Base-by-base conservation (phyloP, 164 flowering plant genomes). In the Chloranthus sessilifolius region DNA sequence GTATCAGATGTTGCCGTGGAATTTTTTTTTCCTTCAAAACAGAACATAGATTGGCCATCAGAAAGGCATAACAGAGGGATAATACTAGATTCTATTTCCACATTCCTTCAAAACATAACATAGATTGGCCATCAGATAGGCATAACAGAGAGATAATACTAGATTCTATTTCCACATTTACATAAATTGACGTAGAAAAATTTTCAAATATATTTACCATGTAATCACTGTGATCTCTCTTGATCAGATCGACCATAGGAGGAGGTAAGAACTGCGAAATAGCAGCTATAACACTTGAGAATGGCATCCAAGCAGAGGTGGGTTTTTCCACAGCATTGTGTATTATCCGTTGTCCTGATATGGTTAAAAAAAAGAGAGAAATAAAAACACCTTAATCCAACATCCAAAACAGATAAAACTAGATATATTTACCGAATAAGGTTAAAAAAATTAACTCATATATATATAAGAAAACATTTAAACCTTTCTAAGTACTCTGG, bases 1-100 rank as follows among this genome's bases (percentile, higher is more conserved):
- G 68, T 37, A 89, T 68, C 58, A 89, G 53, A 50, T 74, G 72
- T 14, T 51, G 66, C 56, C 95, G 50, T 3, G 81, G 31, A 2
- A 88, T 70, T 53, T 62, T 85, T 56, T 55, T 70, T 17, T 59
- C 81, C 91, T 83, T 75, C 2, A 55, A 12, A 5, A 29, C n/a
- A n/a, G n/a, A n/a, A n/a, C n/a, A n/a, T n/a, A n/a, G n/a, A n/a
- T n/a, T n/a, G n/a, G n/a, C n/a, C n/a, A n/a, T n/a, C n/a, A n/a
- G n/a, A n/a, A n/a, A n/a, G n/a, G n/a, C n/a, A n/a, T n/a, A n/a
- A n/a, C n/a, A n/a, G n/a, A n/a, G n/a, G n/a, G n/a, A n/a, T n/a
- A n/a, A n/a, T n/a, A n/a, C n/a, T n/a, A n/a, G n/a, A n/a, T n/a
- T n/a, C n/a, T n/a, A n/a, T n/a, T n/a, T n/a, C n/a, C n/a, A n/a